A percentile compares a stretch with the other conserved stretches of the same genome.
These are phyloP conservation scores for Lineolata rhizophorae DNA, from an alignment of 495 filamentous ascomycete genomes.

Conservation along the genomic window DNA sequence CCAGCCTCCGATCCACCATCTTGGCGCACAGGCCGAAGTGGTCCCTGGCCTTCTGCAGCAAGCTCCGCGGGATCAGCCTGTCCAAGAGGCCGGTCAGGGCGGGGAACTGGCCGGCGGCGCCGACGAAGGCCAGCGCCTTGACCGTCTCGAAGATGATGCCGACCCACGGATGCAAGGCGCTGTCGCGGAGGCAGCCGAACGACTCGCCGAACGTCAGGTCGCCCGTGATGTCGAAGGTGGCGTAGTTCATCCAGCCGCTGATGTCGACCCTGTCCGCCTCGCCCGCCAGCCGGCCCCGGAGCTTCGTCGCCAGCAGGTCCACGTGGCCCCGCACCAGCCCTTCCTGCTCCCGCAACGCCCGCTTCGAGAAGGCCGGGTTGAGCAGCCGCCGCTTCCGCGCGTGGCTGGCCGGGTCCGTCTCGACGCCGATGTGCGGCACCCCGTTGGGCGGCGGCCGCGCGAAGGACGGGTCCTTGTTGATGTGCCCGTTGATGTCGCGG, in stretches of 20 bases:
- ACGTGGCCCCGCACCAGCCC: slow-evolving; percentile 21
- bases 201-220: slow-evolving; percentile 32
- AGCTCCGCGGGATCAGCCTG: slow-evolving; percentile 1
- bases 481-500: slow-evolving; percentile 34
- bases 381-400: slow-evolving; percentile 23
- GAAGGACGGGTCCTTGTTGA: slow-evolving; percentile 7
- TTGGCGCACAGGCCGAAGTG: slow-evolving; percentile 2
- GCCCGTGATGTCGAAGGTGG: slow-evolving; percentile 37
- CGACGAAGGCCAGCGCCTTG: neutral
- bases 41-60: slow-evolving; percentile 1
- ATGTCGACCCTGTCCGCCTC: no score
- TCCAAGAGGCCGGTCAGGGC: neutral
- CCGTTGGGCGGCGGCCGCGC: slow-evolving; percentile 8
- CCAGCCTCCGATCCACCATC: slow-evolving; percentile 6
- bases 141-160: slow-evolving; percentile 15
- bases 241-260: slow-evolving; percentile 25
- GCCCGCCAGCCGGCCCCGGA: slow-evolving; percentile 6
- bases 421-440: no score
- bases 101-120: slow-evolving; percentile 8
- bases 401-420: no score
- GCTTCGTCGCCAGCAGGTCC: slow-evolving; percentile 16
- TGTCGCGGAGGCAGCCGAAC: slow-evolving; percentile 25
- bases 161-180: slow-evolving; percentile 25
- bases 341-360: slow-evolving; percentile 27
- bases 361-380: slow-evolving; percentile 27